Evolutionary conservation across 2,329 filamentous ascomycete species (phyloP), one percentile per base, ranked within the genome.

Genomic region (Podosphaera xanthii): DNA sequence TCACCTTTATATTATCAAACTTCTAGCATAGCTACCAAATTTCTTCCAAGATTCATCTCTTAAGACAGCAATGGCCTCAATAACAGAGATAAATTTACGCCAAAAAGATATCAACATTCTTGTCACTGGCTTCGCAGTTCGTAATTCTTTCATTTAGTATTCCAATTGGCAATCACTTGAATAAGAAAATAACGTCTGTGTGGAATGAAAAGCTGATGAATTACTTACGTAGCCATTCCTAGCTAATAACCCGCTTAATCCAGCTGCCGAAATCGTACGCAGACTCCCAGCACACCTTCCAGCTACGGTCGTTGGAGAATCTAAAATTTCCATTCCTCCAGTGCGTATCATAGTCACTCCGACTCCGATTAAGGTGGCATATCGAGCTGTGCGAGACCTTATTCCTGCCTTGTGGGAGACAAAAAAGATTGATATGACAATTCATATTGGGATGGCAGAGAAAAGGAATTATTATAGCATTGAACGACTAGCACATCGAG

Each of bases 391-490:
- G 40, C 78, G 81, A 57, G 70, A 73, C 10, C 69, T 83, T 2
- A 75, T 90, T 2, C 85, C 87, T 0, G 68, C 68, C 4, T 73
- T 94, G 55, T 66, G 72, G 63, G 63, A 64, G n/a, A 58, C 61
- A 10, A 67, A 65, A 59, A 70, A 73, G 56, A 76, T 82, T 59
- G 84, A 94, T 69, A 71, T 84, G 36, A 76, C 82, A 31, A 70
- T 94, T 3, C 87, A 94, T 70, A 84, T 94, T 58, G 88, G 88
- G 62, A 88, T 94, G 77, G 86, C 87, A 0, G 73, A 69, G 68
- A 84, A 69, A 66, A 79, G 72, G 64, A 76, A 70, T 65, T 80
- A 79, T 64, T 94, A 91, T 69, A 77, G 79, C 9, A 73, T 91
- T 7, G 88, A 94, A 72, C 76, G 78, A 9, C 74, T 78, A 42